Base-by-base conservation (phyloP, 139 green algal species). In the Prasinococcaceae sp. region DNA sequence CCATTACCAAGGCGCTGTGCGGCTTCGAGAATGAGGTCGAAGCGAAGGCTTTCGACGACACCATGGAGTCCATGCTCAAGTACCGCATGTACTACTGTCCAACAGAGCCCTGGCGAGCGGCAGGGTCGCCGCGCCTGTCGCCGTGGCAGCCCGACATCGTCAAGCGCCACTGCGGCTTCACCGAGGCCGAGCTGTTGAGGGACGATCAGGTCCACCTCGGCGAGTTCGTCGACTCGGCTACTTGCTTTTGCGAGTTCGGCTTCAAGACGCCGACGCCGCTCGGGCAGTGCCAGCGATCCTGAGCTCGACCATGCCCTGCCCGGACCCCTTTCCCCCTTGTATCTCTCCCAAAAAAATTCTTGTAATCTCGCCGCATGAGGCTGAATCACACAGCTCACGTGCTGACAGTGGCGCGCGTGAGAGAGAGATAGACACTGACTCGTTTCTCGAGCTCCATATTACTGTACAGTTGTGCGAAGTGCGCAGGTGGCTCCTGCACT, bases 121-220 rank as follows among this genome's bases (percentile, higher is more conserved):
- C 19, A 5, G 30, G 30, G 10, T 25, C 10, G 16, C 49, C 49
- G 22, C n/a, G 33, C 1, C 19, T 9, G 9, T 26, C 26, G 16
- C 45, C 47, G 17, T 57, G 35, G 10, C 22, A 57, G 25, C 49
- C 49, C 35, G 20, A 47, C 33, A 36, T 57, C 19, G 49, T 57
- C 14, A 20, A 30, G 10, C n/a, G 49, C 24, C 49, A 57, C 33
- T 57, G 49, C 49, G 49, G 49, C 19, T 10, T 17, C 4, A 38
- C 10, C 10, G 33, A 57, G 10, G 27, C 19, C 2, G 4, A 36
- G 3, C 22, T 53, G 22, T 23, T n/a, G 16, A 16, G 25, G 12
- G 16, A 2, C 2, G 45, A 28, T 3, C 36, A 37, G 20, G 25
- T 53, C n/a, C 17, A 38, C n/a, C 12, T 12, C 12, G 45, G 45